Conservation (phyloP, 441 rosid species). For the Adansonia madagascariensis region DNA sequence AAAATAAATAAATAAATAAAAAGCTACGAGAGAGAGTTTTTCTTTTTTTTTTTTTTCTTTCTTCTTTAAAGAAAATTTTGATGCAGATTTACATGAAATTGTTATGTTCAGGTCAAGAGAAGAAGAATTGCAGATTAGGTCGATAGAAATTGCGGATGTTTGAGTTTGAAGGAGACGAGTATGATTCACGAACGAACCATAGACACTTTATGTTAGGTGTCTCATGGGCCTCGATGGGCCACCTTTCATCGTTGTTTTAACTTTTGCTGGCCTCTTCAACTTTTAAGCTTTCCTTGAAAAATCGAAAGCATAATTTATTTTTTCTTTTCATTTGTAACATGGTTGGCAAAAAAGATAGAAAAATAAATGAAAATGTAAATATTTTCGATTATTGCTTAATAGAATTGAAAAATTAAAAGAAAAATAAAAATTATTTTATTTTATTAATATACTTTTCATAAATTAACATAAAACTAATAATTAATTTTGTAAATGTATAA, state of each 20-base stretch:
- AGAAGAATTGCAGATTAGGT: conserved; percentile 5
- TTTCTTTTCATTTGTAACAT: no score
- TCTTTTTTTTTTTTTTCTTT: neutral
- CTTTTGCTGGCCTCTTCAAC: neutral
- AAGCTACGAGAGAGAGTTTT: conserved; percentile 21
- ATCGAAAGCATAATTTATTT: no score
- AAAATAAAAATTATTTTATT: no score
- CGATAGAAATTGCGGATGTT: neutral
- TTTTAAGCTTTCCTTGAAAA: no score
- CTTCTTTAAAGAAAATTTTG: neutral
- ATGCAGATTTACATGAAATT: neutral
- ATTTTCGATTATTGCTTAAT: no score
- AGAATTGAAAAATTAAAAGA: no score
- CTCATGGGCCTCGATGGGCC: conserved; percentile 13
- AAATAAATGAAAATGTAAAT: no score
- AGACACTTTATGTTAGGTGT: neutral
- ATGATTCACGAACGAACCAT: neutral
- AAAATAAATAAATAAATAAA: conserved; percentile 18
- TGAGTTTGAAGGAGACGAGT: conserved; percentile 2
- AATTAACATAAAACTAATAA: no score
- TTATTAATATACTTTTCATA: no score
- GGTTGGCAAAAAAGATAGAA: no score
- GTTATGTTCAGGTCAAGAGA: neutral
- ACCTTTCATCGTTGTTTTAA: neutral
- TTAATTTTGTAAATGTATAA: no score